A percentile compares a stretch with the other conserved stretches of the same genome.
phyloP scores from a whole-genome alignment of 371 early-diverging fungal species.

The Dinochytrium kinnereticum region DNA sequence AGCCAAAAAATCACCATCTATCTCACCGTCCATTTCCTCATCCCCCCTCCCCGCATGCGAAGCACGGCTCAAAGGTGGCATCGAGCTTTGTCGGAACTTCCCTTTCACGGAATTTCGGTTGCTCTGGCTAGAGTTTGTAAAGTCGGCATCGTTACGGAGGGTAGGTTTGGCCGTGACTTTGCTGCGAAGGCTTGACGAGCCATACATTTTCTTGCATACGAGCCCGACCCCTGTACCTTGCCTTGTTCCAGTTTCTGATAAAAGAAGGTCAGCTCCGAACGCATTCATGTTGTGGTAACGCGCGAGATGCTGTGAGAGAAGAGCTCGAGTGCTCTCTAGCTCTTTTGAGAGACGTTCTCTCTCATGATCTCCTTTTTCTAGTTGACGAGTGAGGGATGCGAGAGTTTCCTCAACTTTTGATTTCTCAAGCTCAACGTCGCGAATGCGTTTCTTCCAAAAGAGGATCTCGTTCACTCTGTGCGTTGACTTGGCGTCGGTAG shows the following conservation, averaged over 20 bases:
- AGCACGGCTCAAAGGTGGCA: neutral
- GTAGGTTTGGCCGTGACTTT: neutral
- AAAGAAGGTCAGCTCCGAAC: neutral
- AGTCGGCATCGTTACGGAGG: no score
- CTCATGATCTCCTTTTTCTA: conserved; percentile 35
- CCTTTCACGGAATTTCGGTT: neutral
- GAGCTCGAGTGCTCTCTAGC: neutral
- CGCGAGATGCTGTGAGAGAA: conserved; percentile 6
- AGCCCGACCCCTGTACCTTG: neutral
- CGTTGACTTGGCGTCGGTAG: neutral
- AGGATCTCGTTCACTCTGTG: conserved; percentile 35
- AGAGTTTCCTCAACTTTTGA: conserved; percentile 35
- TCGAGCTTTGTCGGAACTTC: neutral
- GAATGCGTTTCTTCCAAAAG: conserved; percentile 37
- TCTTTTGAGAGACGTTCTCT: conserved; percentile 32
- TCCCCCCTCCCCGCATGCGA: neutral
- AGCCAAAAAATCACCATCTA: neutral
- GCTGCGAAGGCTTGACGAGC: neutral
- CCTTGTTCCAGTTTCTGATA: neutral
- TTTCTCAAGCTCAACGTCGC: conserved; percentile 42
- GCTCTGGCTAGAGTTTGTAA: no score
- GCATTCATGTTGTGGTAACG: neutral
- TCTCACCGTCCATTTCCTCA: neutral
- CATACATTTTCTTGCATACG: neutral
- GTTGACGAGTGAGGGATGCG: conserved; percentile 20